Percentiles rank a stretch among this genome's conserved stretches.
Conservation (phyloP, 2,329 filamentous ascomycete genomes). For the Zarea fungicola region DNA sequence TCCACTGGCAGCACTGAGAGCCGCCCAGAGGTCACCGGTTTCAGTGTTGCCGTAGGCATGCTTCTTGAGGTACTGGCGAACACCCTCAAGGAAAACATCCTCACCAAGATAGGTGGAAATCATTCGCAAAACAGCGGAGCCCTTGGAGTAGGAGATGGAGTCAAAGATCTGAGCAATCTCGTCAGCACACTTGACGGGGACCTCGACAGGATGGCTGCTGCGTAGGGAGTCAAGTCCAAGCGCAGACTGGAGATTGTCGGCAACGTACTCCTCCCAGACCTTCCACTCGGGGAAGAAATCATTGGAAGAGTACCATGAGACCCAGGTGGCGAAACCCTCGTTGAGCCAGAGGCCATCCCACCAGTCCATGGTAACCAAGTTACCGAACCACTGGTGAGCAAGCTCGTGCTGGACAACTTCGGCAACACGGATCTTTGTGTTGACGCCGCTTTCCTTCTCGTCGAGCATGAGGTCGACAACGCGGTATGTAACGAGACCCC, state of each 20-base stretch:
- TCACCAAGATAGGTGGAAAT: slow-evolving; percentile 93
- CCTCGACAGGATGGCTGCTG: slow-evolving; percentile 94
- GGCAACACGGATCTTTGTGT: slow-evolving; percentile 85
- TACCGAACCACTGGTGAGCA: slow-evolving; percentile 97
- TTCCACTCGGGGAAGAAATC: slow-evolving; percentile 97
- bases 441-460: slow-evolving; percentile 83
- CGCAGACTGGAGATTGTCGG: slow-evolving; percentile 84
- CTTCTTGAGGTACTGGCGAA: slow-evolving; percentile 87
- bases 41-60: slow-evolving; percentile 95
- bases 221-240: slow-evolving; percentile 83
- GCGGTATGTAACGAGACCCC: slow-evolving; percentile 92
- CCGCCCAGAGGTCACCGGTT: slow-evolving; percentile 85
- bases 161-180: slow-evolving; percentile 99
- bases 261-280: slow-evolving; percentile 93
- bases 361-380: slow-evolving; percentile 96
- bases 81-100: slow-evolving; percentile 86
- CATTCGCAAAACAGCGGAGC: slow-evolving; percentile 93
- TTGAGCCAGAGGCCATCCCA: slow-evolving; percentile 98
- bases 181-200: slow-evolving; percentile 89
- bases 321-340: slow-evolving; percentile 69
- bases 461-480: slow-evolving; percentile 79
- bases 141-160: slow-evolving; percentile 95
- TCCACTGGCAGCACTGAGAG: slow-evolving; percentile 80
- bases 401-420: slow-evolving; percentile 96
- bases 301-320: slow-evolving; percentile 72